Conservation (phyloP, 768 basidiomycete genomes). For the Chalciporus chontae region DNA sequence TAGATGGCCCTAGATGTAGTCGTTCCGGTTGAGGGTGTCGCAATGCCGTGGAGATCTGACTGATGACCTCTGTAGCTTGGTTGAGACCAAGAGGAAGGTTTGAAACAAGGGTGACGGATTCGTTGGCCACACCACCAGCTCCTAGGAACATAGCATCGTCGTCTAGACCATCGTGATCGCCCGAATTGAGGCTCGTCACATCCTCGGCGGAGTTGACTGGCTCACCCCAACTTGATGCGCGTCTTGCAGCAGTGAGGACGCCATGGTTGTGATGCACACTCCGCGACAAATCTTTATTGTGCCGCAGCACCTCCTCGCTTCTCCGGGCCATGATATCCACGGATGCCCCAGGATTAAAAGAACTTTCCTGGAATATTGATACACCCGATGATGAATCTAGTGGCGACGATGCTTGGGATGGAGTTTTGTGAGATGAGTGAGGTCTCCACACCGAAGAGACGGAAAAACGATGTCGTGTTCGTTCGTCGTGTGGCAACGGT, state of each 20-base stretch:
- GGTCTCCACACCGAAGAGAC: conserved; percentile 28
- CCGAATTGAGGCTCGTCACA: conserved; percentile 42
- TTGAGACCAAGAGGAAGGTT: conserved; percentile 34
- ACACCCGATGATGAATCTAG: conserved; percentile 31
- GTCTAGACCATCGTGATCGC: conserved; percentile 43
- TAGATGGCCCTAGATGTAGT: conserved; percentile 15
- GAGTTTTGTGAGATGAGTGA: conserved; percentile 17
- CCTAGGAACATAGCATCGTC: conserved; percentile 54
- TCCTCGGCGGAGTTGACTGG: conserved; percentile 40
- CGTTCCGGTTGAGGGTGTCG: conserved; percentile 34
- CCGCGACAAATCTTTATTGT: conserved; percentile 24
- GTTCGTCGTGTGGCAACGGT: conserved; percentile 22
- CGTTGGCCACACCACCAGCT: conserved; percentile 41
- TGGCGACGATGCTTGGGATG: conserved; percentile 29
- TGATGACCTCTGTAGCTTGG: conserved; percentile 22
- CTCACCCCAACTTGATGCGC: conserved; percentile 67
- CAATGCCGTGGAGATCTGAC: conserved; percentile 13
- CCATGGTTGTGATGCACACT: conserved; percentile 27
- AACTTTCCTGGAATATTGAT: conserved; percentile 25
- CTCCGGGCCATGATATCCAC: conserved; percentile 25
- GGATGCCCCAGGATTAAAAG: conserved; percentile 14
- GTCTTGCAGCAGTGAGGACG: conserved; percentile 42
- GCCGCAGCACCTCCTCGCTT: conserved; percentile 47
- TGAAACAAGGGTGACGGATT: conserved; percentile 30
- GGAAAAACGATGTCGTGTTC: conserved; percentile 29